These are phyloP conservation scores for Nematodospora anomalae DNA, from an alignment of 1,139 yeast species.

Conservation along the genomic window DNA sequence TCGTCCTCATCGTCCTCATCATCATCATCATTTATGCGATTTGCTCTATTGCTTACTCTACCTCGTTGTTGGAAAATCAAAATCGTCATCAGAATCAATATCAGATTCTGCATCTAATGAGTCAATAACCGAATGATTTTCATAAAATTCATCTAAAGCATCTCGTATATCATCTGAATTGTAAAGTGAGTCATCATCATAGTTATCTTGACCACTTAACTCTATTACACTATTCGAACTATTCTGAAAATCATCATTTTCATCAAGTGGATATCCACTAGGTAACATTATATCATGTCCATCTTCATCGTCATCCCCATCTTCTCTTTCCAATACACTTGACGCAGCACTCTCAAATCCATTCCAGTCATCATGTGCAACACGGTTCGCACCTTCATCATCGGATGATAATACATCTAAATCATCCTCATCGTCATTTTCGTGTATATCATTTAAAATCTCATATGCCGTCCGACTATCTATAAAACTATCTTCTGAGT, in stretches of 20 bases:
- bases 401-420: constrained; percentile 9
- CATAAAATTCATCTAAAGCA: constrained; percentile 17
- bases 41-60: not conserved
- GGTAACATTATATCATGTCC: no score
- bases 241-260: constrained; percentile 1
- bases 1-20: constrained; percentile 2
- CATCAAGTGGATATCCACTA: not conserved
- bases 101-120: constrained; percentile 7
- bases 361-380: constrained; percentile 13
- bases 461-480: constrained; percentile 21
- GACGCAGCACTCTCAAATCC: constrained; percentile 16
- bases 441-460: constrained; percentile 10
- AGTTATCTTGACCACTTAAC: constrained; percentile 8
- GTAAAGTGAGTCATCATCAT: constrained; percentile 10
- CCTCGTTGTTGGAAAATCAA: not conserved
- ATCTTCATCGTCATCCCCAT: constrained; percentile 10
- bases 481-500: constrained; percentile 31
- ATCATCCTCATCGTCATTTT: constrained; percentile 8
- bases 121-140: not conserved
- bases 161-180: constrained; percentile 20
- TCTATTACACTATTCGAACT: constrained; percentile 5
- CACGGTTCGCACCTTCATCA: constrained; percentile 11
- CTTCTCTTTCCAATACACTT: constrained; percentile 7
- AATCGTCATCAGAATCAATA: constrained; percentile 1
- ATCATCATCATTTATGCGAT: constrained; percentile 1